Evolutionary conservation across 306 rosid genomes (phyloP), one percentile per base, ranked within the genome.

Genomic region (Hippophae gyantsensis): DNA sequence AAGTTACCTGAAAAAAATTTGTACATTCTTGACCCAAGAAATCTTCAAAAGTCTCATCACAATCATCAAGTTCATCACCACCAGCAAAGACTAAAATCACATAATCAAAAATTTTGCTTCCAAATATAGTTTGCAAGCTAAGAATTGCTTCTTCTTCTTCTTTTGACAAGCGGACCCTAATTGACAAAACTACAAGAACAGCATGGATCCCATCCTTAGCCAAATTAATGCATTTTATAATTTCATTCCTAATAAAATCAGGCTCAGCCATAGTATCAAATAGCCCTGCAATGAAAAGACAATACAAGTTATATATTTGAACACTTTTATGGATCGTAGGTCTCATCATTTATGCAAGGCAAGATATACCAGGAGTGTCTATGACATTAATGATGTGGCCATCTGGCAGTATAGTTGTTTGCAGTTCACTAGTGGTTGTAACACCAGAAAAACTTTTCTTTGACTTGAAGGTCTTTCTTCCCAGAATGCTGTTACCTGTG

Each of bases 171-270:
- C 95, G 94, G 32, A 86, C 52, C 66, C 84, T 74, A 4, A 85
- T 83, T 3, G 97, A 87, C 52, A 84, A 81, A 64, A 87, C 94
- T 23, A 90, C 64, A 61, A 90, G 65, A 48, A 90, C 67, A 0
- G 96, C 98, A 78, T 90, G 98, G 68, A 90, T 83, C 52, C 96
- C 98, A 61, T 90, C 92, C 80, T 90, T 85, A 26, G 98, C 98
- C 73, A 90, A 48, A 64, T 76, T 76, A 65, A 90, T 87, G 54
- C 98, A 90, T 48, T 76, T 90, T 48, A 78, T 92, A 61, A 90
- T 83, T 79, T 90, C 95, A 70, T 80, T 87, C 27, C 95, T 92
- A 64, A 79, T 67, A 72, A 76, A 87, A n/a, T 90, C 92, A 42
- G 89, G 64, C 25, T 58, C 85, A 8, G 65, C 79, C 26, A 89